A percentile compares a stretch with the other conserved stretches of the same genome.
These are phyloP conservation scores for Cantharellus anzutake DNA, from an alignment of 768 basidiomycete genomes.

Conservation along the genomic window DNA sequence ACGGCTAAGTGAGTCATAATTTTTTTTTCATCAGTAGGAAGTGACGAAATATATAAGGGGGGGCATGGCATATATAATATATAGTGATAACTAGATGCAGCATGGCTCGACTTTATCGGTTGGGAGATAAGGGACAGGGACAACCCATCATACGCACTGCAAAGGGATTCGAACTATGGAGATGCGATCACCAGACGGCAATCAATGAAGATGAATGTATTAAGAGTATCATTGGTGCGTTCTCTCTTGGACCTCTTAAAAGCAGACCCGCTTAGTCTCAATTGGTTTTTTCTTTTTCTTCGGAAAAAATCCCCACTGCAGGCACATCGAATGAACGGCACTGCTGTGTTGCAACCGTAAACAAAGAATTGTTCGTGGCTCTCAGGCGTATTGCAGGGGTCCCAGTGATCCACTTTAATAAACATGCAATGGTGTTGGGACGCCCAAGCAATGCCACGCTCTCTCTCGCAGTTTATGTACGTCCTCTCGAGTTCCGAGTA, in stretches of 20 bases:
- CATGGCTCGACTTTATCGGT: slow-evolving; percentile 81
- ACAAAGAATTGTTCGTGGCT: slow-evolving; percentile 42
- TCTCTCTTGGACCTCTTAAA: background rate
- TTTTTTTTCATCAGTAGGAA: background rate
- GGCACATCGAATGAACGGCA: slow-evolving; percentile 79
- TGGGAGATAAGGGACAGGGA: slow-evolving; percentile 34
- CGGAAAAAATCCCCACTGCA: slow-evolving; percentile 14
- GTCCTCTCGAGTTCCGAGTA: background rate
- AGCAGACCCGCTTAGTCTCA: background rate
- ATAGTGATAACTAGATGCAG: slow-evolving; percentile 98
- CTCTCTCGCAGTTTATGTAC: slow-evolving; percentile 24
- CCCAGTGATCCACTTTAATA: slow-evolving; percentile 81
- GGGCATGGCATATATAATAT: background rate
- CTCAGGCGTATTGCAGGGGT: slow-evolving; percentile 65
- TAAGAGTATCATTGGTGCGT: slow-evolving; percentile 55
- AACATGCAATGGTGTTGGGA: slow-evolving; percentile 83
- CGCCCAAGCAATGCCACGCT: slow-evolving; percentile 70
- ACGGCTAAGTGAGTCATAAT: slow-evolving; percentile 62
- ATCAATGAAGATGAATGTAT: slow-evolving; percentile 76
- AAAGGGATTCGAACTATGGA: slow-evolving; percentile 80
- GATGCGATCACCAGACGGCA: slow-evolving; percentile 87
- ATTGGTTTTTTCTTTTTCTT: background rate
- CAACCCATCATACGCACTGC: slow-evolving; percentile 76
- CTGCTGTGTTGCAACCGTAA: slow-evolving; percentile 79
- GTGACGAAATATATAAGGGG: background rate